Evolutionary conservation across 2,329 filamentous ascomycete genomes (phyloP).

Genomic region (Trichoderma endophyticum): DNA sequence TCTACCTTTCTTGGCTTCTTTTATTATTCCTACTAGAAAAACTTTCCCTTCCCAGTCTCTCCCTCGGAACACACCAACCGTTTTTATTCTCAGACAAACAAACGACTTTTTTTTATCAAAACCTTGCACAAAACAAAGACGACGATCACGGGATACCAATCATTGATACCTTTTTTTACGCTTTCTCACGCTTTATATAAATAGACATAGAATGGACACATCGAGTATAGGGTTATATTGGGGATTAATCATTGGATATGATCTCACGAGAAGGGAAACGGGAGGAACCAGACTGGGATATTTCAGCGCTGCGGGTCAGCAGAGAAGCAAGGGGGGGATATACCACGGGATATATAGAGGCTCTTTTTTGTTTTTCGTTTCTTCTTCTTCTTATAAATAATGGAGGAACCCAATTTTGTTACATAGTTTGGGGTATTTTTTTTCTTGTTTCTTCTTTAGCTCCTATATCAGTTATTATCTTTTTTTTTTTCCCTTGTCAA

Average conservation of each 20-base stretch:
- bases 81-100: conserved; percentile 4
- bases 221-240: background rate
- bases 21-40: background rate
- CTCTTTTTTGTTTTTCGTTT: background rate
- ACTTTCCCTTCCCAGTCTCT: conserved; percentile 14
- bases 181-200: conserved; percentile 15
- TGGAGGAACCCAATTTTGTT: background rate
- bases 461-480: background rate
- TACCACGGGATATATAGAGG: conserved; percentile 15
- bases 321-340: conserved; percentile 8
- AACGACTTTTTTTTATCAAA: background rate
- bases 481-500: background rate
- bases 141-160: conserved; percentile 13
- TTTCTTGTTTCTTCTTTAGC: background rate
- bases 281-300: conserved; percentile 1
- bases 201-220: conserved; percentile 16
- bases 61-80: background rate
- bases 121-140: background rate
- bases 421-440: background rate
- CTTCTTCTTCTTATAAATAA: background rate
- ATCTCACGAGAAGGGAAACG: conserved; percentile 12
- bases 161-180: conserved; percentile 14
- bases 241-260: conserved; percentile 11
- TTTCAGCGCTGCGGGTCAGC: conserved; percentile 10
- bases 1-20: background rate